Evolutionary conservation across 176 grass and related monocot species (phyloP), one percentile per base, ranked within the genome.

Genomic region (Poa pratensis): DNA sequence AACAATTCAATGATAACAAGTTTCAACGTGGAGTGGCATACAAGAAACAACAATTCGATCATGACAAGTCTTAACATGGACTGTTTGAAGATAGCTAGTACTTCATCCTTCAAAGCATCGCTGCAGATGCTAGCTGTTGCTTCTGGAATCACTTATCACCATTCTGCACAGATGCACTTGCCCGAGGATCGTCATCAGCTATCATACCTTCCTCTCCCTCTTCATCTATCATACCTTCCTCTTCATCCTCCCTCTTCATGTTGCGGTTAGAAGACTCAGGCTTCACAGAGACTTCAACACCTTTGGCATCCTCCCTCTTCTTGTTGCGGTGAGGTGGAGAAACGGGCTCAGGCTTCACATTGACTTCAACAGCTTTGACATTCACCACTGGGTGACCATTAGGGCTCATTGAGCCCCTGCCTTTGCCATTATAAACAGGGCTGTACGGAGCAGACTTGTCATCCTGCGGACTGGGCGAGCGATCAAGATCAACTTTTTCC

Each of bases 181-280:
- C 65, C 35, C 84, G 60, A 11, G 28, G 75, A 49, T 84, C 83
- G 69, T 85, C 81, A 37, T 75, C 49, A 55, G 76, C 79, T 82
- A 89, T 75, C 49, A 84, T 78, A 52, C 87, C 89, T 60, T 92
- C 92, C 55, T 86, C 83, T 59, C 87, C 89, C 65, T 92, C 92
- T 65, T 97, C 92, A 16, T 94, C 87, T 64, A 92, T 90, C 78
- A 94, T 79, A 18, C 86, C 92, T 88, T 94, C 92, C 86, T 93
- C 91, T 50, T 91, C 89, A 65, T 93, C 93, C 24, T 82, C 89
- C 40, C 87, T 59, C 6, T 64, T 50, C 85, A 45, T 93, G 18
- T 65, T 32, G 1, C 15, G 30, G 13, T 17, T 81, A 54, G 60
- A 61, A 5, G 74, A 77, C 22, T 69, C 45, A 62, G 73, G 62